phyloP scores from a whole-genome alignment of 768 basidiomycete genomes.

The Boletellus sp. region DNA sequence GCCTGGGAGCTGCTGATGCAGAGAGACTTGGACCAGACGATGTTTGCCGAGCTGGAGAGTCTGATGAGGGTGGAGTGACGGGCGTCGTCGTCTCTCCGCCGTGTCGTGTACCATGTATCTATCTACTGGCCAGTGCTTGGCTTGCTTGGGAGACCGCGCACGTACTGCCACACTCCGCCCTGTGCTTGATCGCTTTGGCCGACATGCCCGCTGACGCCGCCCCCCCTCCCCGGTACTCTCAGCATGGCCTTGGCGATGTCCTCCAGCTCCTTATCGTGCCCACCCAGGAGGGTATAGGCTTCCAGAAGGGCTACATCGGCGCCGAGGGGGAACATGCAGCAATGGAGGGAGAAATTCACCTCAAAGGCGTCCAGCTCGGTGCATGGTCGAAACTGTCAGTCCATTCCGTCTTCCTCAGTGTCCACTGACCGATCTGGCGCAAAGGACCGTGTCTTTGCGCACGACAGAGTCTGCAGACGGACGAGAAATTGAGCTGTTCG shows the following conservation, averaged over 20 bases:
- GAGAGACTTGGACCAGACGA: slow-evolving; percentile 66
- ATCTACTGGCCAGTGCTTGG: no score
- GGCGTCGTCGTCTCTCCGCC: no score
- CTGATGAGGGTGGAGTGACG: slow-evolving; percentile 61
- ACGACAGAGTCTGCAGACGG: slow-evolving; percentile 62
- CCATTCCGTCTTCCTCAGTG: slow-evolving; percentile 10
- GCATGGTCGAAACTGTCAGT: slow-evolving; percentile 73
- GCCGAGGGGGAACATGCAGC: slow-evolving; percentile 79
- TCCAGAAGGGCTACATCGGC: slow-evolving; percentile 84
- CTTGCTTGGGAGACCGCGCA: no score
- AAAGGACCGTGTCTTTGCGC: slow-evolving; percentile 62
- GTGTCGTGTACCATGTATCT: slow-evolving; percentile 4
- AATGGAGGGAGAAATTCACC: slow-evolving; percentile 83
- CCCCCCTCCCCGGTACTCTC: slow-evolving; percentile 63
- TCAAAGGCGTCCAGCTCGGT: slow-evolving; percentile 62
- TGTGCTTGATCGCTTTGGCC: no score
- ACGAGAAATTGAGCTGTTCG: slow-evolving; percentile 63
- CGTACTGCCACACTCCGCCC: no score
- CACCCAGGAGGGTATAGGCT: slow-evolving; percentile 62
- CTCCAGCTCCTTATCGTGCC: slow-evolving; percentile 76
- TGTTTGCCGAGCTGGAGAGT: slow-evolving; percentile 80
- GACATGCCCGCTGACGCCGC: slow-evolving; percentile 37
- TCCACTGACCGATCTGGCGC: slow-evolving; percentile 9
- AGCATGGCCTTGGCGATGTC: slow-evolving; percentile 36
- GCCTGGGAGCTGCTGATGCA: slow-evolving; percentile 70